These are phyloP conservation scores for Xylaria polymorpha DNA, from an alignment of 2,329 filamentous ascomycete species.

Conservation along the genomic window DNA sequence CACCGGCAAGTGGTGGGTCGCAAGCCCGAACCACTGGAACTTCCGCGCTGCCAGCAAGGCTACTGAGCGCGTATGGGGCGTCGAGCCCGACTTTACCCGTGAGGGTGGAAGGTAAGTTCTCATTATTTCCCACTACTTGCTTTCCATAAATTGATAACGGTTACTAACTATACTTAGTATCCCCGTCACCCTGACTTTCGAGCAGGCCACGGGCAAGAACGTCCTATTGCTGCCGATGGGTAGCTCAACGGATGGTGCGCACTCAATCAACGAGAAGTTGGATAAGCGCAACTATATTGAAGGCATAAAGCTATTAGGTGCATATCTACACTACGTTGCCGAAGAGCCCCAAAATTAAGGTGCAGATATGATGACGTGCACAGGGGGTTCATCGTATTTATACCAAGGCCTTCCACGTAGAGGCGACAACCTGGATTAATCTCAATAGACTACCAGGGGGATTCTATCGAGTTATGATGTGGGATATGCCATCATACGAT, in stretches of 20 bases:
- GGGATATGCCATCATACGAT: conserved; percentile 4
- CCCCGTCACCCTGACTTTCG: conserved; percentile 95
- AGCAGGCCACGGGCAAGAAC: conserved; percentile 98
- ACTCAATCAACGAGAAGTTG: conserved; percentile 98
- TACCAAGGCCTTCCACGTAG: too few relatives aligned
- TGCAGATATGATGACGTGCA: background rate
- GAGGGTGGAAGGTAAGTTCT: conserved; percentile 84
- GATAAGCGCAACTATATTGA: conserved; percentile 98
- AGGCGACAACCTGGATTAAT: background rate
- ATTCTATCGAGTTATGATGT: background rate
- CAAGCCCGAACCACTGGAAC: conserved; percentile 98
- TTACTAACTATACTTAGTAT: conserved; percentile 68
- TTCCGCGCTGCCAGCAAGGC: conserved; percentile 94
- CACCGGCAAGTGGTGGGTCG: conserved; percentile 98
- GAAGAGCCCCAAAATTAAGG: conserved; percentile 72
- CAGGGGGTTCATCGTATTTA: background rate
- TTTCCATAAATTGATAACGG: too few relatives aligned
- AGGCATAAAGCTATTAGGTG: conserved; percentile 93
- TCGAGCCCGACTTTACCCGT: conserved; percentile 92
- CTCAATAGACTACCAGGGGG: background rate
- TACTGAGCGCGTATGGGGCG: conserved; percentile 93
- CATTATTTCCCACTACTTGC: background rate
- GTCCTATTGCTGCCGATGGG: conserved; percentile 96
- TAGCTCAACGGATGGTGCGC: conserved; percentile 93
- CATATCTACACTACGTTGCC: conserved; percentile 95